Percentiles rank a stretch among this genome's conserved stretches.
Conservation (phyloP, 2,329 filamentous ascomycete species). For the Penicillium sp. region DNA sequence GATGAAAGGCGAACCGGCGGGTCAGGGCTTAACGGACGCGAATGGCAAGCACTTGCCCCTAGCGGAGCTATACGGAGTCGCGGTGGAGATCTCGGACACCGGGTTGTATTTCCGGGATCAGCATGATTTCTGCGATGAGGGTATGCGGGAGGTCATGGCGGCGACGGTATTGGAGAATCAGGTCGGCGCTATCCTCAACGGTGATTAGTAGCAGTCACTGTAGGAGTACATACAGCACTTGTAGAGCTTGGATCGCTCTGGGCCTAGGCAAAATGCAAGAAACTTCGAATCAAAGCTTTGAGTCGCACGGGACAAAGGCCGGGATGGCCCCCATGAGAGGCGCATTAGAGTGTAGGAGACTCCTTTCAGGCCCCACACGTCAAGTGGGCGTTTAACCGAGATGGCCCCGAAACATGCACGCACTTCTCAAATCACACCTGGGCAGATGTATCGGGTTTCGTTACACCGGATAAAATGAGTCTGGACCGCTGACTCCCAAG, state of each 20-base stretch:
- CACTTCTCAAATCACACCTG: background rate
- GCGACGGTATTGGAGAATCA: slow-evolving; percentile 32
- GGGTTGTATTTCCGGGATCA: slow-evolving; percentile 21
- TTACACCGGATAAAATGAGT: background rate
- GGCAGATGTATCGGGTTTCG: background rate
- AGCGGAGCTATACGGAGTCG: slow-evolving; percentile 11
- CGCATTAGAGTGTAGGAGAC: background rate
- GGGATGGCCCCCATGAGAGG: background rate
- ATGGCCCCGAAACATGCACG: background rate
- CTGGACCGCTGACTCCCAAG: background rate
- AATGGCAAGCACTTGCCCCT: slow-evolving; percentile 8
- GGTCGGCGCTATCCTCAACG: slow-evolving; percentile 25
- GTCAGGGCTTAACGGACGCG: slow-evolving; percentile 16
- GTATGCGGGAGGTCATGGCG: slow-evolving; percentile 32
- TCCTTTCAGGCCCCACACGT: background rate
- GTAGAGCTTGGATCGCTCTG: no score
- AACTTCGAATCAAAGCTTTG: background rate
- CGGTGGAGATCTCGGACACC: slow-evolving; percentile 20
- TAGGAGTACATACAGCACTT: no score
- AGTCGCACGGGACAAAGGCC: background rate
- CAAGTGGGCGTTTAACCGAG: background rate
- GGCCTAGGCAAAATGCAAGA: background rate
- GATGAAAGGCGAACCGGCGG: slow-evolving; percentile 10
- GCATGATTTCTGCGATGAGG: slow-evolving; percentile 16
- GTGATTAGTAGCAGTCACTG: background rate